These are phyloP conservation scores for Penicillium canescens DNA, from an alignment of 495 filamentous ascomycete genomes.

Conservation along the genomic window DNA sequence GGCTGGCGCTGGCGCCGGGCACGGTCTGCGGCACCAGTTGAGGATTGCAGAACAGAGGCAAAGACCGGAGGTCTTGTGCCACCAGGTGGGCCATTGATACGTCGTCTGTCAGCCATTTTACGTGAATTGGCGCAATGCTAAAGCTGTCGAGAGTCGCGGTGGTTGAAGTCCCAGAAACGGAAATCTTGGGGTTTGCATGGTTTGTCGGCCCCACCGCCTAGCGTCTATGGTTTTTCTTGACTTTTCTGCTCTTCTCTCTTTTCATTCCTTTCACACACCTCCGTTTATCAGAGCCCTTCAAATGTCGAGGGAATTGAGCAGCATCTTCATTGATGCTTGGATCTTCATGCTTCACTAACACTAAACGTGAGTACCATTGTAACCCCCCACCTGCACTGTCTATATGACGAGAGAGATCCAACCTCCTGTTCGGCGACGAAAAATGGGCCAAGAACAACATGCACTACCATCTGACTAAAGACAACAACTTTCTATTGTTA, in stretches of 20 bases:
- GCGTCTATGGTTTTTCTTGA: conserved; percentile 17
- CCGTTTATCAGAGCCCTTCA: conserved; percentile 17
- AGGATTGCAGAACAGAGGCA: conserved; percentile 43
- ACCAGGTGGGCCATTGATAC: conserved; percentile 83
- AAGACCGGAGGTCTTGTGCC: conserved; percentile 77
- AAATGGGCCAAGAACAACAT: conserved; percentile 95
- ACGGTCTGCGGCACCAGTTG: conserved; percentile 36
- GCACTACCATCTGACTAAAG: conserved; percentile 96
- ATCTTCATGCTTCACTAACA: conserved; percentile 13
- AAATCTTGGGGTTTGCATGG: conserved; percentile 47
- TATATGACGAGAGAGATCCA: conserved; percentile 64
- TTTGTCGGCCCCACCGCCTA: conserved; percentile 34
- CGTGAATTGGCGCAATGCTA: conserved; percentile 14
- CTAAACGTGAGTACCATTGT: conserved; percentile 27
- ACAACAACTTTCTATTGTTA: conserved; percentile 20
- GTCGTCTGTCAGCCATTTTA: conserved; percentile 80
- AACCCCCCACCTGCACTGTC: conserved; percentile 18
- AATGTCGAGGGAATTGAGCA: conserved; percentile 20
- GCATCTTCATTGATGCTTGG: neutral
- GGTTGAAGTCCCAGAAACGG: conserved; percentile 30
- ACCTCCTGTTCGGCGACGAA: conserved; percentile 69
- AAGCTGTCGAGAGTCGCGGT: conserved; percentile 9
- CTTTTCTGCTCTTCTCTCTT: conserved; percentile 28
- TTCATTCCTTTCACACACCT: conserved; percentile 31
- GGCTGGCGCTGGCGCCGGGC: conserved; percentile 56